Evolutionary conservation across 1,139 yeast species (phyloP).

Genomic region (Pneumocystis murina): DNA sequence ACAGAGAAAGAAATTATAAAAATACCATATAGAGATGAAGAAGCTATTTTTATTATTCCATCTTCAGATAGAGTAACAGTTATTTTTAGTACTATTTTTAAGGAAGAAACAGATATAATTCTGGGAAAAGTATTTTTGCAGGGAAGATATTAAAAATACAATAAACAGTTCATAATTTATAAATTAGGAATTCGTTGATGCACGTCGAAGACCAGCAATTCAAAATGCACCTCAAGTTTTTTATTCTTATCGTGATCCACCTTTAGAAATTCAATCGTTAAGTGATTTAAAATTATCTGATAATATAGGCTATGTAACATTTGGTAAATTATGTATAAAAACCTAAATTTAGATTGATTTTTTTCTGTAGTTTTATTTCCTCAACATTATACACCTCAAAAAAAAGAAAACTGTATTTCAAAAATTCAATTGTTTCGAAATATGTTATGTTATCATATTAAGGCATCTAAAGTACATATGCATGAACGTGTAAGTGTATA

Average conservation of each 20-base stretch:
- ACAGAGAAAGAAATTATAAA: constrained; percentile 47
- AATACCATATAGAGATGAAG: constrained; percentile 83
- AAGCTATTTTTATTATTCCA: constrained; percentile 78
- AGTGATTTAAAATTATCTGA: constrained; percentile 20
- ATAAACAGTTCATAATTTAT: neutral
- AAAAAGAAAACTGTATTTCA: constrained; percentile 64
- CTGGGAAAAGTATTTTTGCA: constrained; percentile 91
- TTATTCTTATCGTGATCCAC: constrained; percentile 81
- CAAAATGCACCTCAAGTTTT: constrained; percentile 98
- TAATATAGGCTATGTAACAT: constrained; percentile 31
- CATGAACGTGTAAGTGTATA: constrained; percentile 46
- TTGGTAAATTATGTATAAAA: constrained; percentile 51
- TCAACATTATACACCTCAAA: constrained; percentile 2
- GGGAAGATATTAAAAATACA: neutral
- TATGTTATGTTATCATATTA: constrained; percentile 95
- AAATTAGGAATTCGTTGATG: constrained; percentile 70
- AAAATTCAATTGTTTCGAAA: constrained; percentile 86
- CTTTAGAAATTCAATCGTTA: constrained; percentile 54
- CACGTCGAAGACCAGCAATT: constrained; percentile 73
- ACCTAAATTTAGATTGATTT: constrained; percentile 21
- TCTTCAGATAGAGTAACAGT: constrained; percentile 94
- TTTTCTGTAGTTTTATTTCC: constrained; percentile 22
- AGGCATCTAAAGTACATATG: constrained; percentile 94
- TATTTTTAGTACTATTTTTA: constrained; percentile 81
- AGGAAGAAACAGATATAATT: constrained; percentile 91